phyloP scores from a whole-genome alignment of 345 rosid genomes.

The Durio zibethinus region DNA sequence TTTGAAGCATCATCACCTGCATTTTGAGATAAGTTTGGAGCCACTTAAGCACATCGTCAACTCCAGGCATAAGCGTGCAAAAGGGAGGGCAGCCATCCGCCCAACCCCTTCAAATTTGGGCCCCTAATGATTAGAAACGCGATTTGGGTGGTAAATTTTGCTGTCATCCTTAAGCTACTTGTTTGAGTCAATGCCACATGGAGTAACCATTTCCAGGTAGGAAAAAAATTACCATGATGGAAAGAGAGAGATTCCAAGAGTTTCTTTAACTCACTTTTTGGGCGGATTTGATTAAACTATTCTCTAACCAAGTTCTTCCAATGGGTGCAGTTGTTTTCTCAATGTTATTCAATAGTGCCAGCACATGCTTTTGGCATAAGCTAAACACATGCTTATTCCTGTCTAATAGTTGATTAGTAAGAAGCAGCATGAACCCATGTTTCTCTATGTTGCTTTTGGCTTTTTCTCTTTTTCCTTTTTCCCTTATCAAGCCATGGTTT shows the following conservation, averaged over 20 bases:
- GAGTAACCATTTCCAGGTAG: constrained; percentile 13
- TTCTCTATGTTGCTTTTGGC: constrained; percentile 29
- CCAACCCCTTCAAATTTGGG: constrained; percentile 17
- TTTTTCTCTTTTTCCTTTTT: background rate
- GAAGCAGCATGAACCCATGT: constrained; percentile 31
- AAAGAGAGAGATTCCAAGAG: constrained; percentile 25
- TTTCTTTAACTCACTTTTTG: constrained; percentile 9
- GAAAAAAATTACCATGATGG: background rate
- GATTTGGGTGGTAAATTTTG: constrained; percentile 20
- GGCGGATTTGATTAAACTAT: constrained; percentile 10
- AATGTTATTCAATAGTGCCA: constrained; percentile 12
- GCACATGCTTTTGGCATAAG: constrained; percentile 35
- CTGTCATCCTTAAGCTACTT: constrained; percentile 29
- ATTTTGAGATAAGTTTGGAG: constrained; percentile 34
- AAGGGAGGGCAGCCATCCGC: constrained; percentile 5
- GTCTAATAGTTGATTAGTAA: constrained; percentile 16
- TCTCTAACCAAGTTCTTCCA: background rate
- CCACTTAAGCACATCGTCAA: constrained; percentile 17
- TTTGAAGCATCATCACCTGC: constrained; percentile 27
- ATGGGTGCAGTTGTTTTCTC: constrained; percentile 17
- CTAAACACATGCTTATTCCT: background rate
- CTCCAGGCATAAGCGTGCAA: background rate
- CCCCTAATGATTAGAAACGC: constrained; percentile 32
- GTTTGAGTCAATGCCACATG: constrained; percentile 28
- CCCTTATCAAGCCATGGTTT: constrained; percentile 8